These are phyloP conservation scores for Stephanodiscus minutulus DNA, from an alignment of 108 stramenopile species.

Conservation along the genomic window DNA sequence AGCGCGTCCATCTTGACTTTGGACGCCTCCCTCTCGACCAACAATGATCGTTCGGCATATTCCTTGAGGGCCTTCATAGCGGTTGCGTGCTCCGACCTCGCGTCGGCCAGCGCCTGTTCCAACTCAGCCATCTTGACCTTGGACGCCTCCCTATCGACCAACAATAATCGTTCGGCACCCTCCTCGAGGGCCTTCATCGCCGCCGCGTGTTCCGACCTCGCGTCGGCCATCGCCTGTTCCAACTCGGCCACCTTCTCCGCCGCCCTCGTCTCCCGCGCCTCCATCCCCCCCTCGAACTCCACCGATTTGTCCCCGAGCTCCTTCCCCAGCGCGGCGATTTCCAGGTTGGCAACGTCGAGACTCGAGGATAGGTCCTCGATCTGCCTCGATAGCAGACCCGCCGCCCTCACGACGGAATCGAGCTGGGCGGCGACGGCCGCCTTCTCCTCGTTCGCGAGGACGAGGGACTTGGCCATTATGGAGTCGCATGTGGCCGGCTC, in stretches of 20 bases:
- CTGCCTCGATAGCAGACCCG: constrained; percentile 24
- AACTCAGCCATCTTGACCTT: constrained; percentile 12
- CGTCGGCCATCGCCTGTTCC: background rate
- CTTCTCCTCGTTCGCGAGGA: constrained; percentile 55
- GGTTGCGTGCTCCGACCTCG: background rate
- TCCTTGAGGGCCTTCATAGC: constrained; percentile 7
- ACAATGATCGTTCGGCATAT: constrained; percentile 13
- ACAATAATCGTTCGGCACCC: constrained; percentile 13
- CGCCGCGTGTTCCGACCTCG: background rate
- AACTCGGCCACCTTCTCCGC: constrained; percentile 1
- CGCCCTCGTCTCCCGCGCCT: background rate
- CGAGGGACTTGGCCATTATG: constrained; percentile 53
- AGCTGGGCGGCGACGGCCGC: constrained; percentile 34
- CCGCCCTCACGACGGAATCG: constrained; percentile 43
- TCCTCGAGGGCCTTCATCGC: constrained; percentile 6
- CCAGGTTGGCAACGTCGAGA: constrained; percentile 20
- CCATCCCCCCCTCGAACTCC: background rate
- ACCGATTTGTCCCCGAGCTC: constrained; percentile 13
- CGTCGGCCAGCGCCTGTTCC: background rate
- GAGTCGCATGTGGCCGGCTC: constrained; percentile 52
- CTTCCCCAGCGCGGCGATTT: constrained; percentile 21
- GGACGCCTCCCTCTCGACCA: constrained; percentile 25
- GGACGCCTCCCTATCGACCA: constrained; percentile 25
- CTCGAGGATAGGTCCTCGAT: constrained; percentile 37
- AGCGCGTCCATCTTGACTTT: constrained; percentile 22